phyloP scores from a whole-genome alignment of 306 rosid species.

The Carpinus fangiana region DNA sequence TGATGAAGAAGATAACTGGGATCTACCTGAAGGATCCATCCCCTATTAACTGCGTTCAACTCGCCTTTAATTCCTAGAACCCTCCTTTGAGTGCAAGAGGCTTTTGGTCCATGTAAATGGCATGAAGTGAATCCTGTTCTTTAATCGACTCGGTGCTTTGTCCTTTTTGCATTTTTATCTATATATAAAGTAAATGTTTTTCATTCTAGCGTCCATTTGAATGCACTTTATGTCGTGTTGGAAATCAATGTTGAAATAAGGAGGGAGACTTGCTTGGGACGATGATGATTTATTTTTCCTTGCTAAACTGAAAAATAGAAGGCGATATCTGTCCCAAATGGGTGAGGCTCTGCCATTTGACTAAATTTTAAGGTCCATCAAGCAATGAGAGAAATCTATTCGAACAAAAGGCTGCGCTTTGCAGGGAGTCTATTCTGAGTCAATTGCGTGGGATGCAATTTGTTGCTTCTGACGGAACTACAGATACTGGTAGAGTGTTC shows the following conservation, averaged over 20 bases:
- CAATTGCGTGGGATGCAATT: background rate
- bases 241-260: background rate
- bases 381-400: background rate
- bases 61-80: conserved; percentile 25
- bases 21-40: conserved; percentile 57
- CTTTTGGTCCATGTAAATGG: conserved; percentile 38
- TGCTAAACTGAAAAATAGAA: background rate
- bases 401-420: background rate
- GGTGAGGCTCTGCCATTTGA: conserved; percentile 4
- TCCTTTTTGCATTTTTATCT: conserved; percentile 16
- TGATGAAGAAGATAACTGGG: conserved; percentile 81
- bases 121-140: conserved; percentile 31
- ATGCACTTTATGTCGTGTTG: conserved; percentile 15
- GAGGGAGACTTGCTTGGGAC: background rate
- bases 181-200: conserved; percentile 17
- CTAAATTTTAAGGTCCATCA: background rate
- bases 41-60: conserved; percentile 37
- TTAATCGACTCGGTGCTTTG: conserved; percentile 29
- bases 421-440: background rate
- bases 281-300: background rate
- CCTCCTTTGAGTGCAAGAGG: conserved; percentile 37
- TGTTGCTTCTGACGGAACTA: background rate
- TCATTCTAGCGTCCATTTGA: conserved; percentile 26
- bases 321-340: conserved; percentile 5
- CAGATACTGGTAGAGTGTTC: background rate